These are phyloP conservation scores for Singerocomus inundabilis DNA, from an alignment of 1,284 basidiomycete species.

Conservation along the genomic window DNA sequence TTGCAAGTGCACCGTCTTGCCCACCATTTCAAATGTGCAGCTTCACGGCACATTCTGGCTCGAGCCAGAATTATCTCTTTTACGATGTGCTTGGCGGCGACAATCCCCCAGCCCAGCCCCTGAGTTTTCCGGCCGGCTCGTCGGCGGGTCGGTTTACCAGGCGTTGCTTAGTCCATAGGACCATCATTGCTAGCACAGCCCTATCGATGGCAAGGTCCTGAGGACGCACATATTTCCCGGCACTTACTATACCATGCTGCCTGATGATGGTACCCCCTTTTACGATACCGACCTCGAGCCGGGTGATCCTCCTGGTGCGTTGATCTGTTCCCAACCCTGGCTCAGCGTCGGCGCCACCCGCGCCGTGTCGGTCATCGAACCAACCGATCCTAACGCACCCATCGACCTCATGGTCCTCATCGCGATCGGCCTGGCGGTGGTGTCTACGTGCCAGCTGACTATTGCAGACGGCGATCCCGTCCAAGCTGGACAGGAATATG, in stretches of 20 bases:
- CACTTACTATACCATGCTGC: slow-evolving; percentile 44
- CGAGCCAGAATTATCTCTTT: not conserved
- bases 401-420: slow-evolving; percentile 30
- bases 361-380: slow-evolving; percentile 25
- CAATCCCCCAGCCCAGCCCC: not conserved
- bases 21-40: not conserved
- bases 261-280: not conserved
- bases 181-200: slow-evolving; percentile 57
- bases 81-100: not conserved
- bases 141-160: slow-evolving; percentile 52
- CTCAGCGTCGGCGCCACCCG: slow-evolving; percentile 38
- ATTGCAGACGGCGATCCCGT: not conserved
- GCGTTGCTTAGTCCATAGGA: slow-evolving; percentile 46
- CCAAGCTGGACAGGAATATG: slow-evolving; percentile 19
- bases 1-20: not conserved
- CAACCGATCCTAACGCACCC: not conserved
- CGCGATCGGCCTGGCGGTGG: slow-evolving; percentile 55
- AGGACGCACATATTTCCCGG: slow-evolving; percentile 43
- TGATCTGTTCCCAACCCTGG: slow-evolving; percentile 38
- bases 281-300: not conserved
- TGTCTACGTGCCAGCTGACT: slow-evolving; percentile 44
- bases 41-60: not conserved
- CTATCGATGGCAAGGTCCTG: slow-evolving; percentile 46
- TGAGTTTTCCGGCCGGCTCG: not conserved
- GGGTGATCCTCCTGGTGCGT: slow-evolving; percentile 25